phyloP scores from a whole-genome alignment of 176 grass and related monocot species.

The Phragmites australis region DNA sequence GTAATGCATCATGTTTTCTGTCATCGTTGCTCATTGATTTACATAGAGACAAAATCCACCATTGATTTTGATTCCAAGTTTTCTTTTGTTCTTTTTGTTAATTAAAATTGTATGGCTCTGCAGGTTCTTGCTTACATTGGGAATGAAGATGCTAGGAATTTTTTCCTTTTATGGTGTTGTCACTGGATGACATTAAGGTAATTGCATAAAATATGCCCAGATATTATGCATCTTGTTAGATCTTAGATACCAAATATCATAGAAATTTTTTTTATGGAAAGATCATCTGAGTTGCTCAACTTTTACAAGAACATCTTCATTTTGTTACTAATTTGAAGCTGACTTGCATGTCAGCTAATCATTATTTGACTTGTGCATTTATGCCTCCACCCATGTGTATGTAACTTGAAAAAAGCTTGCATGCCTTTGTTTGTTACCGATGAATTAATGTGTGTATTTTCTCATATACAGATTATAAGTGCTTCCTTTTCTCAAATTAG shows the following conservation, averaged over 20 bases:
- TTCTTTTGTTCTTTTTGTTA: not conserved
- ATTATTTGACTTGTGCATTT: not conserved
- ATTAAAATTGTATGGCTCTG: not conserved
- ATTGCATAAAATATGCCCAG: not conserved
- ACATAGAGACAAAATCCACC: not conserved
- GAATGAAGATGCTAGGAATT: conserved; percentile 65
- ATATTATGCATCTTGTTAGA: not conserved
- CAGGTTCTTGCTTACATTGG: conserved; percentile 68
- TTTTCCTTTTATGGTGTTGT: conserved; percentile 50
- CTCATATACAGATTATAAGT: too few species aligned
- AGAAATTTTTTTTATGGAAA: too few species aligned
- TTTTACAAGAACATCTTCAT: not conserved
- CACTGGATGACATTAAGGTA: conserved; percentile 57
- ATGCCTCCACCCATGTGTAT: not conserved
- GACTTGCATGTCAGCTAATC: not conserved
- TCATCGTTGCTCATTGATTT: not conserved
- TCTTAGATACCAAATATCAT: too few species aligned
- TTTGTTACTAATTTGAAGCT: not conserved
- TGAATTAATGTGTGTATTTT: not conserved
- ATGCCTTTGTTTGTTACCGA: not conserved
- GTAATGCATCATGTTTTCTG: conserved; percentile 22
- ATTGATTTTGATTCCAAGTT: not conserved
- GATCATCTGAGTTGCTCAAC: too few species aligned
- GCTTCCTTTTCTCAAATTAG: not conserved
- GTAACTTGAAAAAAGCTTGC: not conserved